These are phyloP conservation scores for Leccinum pachyderme DNA, from an alignment of 1,284 basidiomycete genomes.

Conservation along the genomic window DNA sequence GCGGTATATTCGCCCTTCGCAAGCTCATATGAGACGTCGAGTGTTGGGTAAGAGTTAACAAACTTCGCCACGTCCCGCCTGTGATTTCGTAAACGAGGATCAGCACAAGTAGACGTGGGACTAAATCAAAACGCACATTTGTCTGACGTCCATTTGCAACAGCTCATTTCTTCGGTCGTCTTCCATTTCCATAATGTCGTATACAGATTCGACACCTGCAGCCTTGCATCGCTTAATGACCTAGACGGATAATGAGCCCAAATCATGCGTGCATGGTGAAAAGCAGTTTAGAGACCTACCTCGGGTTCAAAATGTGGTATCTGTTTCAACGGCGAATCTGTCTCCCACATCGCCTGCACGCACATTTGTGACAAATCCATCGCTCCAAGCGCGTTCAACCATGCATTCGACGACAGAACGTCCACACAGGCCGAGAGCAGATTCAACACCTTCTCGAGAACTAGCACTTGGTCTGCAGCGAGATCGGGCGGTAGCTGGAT, in stretches of 20 bases:
- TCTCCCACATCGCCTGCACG: conserved; percentile 97
- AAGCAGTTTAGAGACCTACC: conserved; percentile 36
- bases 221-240: conserved; percentile 84
- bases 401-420: conserved; percentile 92
- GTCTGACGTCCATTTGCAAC: conserved; percentile 48
- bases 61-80: conserved; percentile 90
- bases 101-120: conserved; percentile 11
- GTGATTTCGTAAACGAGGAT: conserved; percentile 8
- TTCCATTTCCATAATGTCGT: conserved; percentile 97
- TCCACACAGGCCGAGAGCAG: conserved; percentile 93
- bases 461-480: conserved; percentile 83
- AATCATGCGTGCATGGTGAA: background rate
- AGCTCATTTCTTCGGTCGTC: conserved; percentile 77
- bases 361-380: conserved; percentile 99
- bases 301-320: conserved; percentile 94
- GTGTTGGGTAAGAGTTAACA: conserved; percentile 77
- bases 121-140: conserved; percentile 62
- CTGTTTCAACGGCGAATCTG: conserved; percentile 91
- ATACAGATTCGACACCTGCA: conserved; percentile 81
- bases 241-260: conserved; percentile 35
- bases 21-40: background rate
- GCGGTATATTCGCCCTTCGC: conserved; percentile 79
- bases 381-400: conserved; percentile 90
- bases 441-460: conserved; percentile 90
- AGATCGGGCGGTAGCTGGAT: conserved; percentile 91